phyloP scores from a whole-genome alignment of 176 grass and related monocot genomes.

The Triticum urartu region DNA sequence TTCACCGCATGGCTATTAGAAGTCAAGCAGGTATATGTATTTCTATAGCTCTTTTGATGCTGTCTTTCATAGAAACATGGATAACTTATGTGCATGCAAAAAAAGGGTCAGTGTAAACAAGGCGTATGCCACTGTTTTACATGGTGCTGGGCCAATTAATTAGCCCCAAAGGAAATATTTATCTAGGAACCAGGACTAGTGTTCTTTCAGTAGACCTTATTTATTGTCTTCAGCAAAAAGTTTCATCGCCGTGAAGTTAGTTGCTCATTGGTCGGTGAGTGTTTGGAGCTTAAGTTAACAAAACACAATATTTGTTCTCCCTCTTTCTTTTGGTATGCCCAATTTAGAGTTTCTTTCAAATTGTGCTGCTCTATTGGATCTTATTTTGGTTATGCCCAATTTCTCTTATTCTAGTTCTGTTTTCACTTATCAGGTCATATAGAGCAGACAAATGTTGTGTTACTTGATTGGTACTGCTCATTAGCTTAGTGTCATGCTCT shows the following conservation, averaged over 20 bases:
- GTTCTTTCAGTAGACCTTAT: background rate
- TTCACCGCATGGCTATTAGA: slow-evolving; percentile 95
- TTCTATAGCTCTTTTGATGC: slow-evolving; percentile 1
- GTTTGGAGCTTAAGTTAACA: background rate
- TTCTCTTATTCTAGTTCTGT: background rate
- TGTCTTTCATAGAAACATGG: background rate
- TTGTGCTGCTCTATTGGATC: background rate
- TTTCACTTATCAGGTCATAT: background rate
- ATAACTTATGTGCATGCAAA: background rate
- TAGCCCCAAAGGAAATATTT: background rate
- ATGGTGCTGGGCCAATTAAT: background rate
- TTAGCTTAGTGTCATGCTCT: background rate
- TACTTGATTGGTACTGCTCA: background rate
- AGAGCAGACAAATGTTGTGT: background rate
- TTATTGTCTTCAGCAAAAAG: background rate
- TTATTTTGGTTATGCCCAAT: background rate
- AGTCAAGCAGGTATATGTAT: slow-evolving; percentile 76
- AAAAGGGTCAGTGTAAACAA: background rate
- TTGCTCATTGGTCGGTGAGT: background rate
- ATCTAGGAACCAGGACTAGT: background rate
- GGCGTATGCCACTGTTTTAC: background rate
- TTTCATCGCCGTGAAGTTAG: background rate
- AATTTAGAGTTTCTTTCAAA: background rate
- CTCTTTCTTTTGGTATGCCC: background rate
- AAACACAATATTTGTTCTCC: background rate